Evolutionary conservation across 441 rosid genomes (phyloP).

Genomic region (Viola pubescens): DNA sequence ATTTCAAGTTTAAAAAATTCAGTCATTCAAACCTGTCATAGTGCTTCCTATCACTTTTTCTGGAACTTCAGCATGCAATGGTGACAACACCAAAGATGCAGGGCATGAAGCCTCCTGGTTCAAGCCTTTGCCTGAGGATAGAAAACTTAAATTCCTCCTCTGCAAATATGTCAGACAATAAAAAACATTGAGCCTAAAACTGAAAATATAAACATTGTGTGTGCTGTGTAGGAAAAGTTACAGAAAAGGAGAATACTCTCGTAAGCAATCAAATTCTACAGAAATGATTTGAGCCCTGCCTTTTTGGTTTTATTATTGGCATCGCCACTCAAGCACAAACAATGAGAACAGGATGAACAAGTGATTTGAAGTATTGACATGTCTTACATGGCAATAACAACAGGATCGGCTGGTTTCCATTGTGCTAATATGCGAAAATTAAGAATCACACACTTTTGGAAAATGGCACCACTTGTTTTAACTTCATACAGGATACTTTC

Average conservation of each 20-base stretch:
- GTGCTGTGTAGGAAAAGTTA: neutral
- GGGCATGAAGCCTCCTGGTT: constrained; percentile 22
- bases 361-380: too few relatives aligned
- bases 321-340: too few relatives aligned
- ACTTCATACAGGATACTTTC: too few relatives aligned
- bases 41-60: constrained; percentile 19
- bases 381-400: too few relatives aligned
- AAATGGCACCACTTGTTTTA: too few relatives aligned
- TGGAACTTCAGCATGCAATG: constrained; percentile 18
- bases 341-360: too few relatives aligned
- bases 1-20: neutral
- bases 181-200: neutral
- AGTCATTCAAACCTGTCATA: constrained; percentile 31
- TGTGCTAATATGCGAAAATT: too few relatives aligned
- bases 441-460: too few relatives aligned
- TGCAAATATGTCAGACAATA: constrained; percentile 20
- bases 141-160: constrained; percentile 31
- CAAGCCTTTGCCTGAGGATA: constrained; percentile 15
- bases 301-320: too few relatives aligned
- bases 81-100: constrained; percentile 18
- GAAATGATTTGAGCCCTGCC: neutral
- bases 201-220: neutral
- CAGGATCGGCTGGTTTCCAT: too few relatives aligned
- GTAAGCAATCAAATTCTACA: neutral
- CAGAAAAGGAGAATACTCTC: neutral